A percentile compares a stretch with the other conserved stretches of the same genome.
Conservation (phyloP, 441 rosid species). For the Jatropha multifida region DNA sequence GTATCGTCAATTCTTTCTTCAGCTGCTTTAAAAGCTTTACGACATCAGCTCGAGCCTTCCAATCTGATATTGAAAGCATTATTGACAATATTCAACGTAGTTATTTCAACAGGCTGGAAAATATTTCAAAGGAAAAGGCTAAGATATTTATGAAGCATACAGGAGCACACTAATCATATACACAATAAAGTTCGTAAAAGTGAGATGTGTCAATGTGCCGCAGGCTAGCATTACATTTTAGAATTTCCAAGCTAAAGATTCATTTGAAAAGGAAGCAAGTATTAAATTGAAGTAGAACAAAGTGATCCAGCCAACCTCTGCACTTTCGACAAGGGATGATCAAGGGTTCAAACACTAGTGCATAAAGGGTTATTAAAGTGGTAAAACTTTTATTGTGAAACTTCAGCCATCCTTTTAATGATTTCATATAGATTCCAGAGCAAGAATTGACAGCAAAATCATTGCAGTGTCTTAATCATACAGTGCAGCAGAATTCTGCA, state of each 20-base stretch:
- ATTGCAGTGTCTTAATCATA: background rate
- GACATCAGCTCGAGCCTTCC: constrained; percentile 93
- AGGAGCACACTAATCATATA: constrained; percentile 6
- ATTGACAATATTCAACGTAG: constrained; percentile 10
- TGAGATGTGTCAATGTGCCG: no score
- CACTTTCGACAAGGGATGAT: background rate
- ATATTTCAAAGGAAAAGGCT: constrained; percentile 3
- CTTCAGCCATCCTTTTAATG: background rate
- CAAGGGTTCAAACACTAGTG: background rate
- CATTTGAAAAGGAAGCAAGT: background rate
- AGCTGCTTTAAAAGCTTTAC: constrained; percentile 83
- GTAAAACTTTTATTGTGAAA: background rate
- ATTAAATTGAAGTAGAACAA: background rate
- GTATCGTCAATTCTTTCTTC: constrained; percentile 75
- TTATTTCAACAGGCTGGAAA: constrained; percentile 7
- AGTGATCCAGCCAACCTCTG: constrained; percentile 2
- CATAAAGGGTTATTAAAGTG: background rate
- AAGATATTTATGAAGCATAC: constrained; percentile 4
- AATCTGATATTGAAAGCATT: constrained; percentile 47
- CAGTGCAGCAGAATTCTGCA: constrained; percentile 1
- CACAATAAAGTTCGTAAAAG: background rate
- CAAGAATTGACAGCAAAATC: background rate
- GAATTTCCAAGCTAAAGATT: constrained; percentile 6
- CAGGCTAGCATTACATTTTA: background rate
- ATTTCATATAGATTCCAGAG: background rate